phyloP scores from a whole-genome alignment of 176 grass and related monocot genomes.

The Aegilops longissima region DNA sequence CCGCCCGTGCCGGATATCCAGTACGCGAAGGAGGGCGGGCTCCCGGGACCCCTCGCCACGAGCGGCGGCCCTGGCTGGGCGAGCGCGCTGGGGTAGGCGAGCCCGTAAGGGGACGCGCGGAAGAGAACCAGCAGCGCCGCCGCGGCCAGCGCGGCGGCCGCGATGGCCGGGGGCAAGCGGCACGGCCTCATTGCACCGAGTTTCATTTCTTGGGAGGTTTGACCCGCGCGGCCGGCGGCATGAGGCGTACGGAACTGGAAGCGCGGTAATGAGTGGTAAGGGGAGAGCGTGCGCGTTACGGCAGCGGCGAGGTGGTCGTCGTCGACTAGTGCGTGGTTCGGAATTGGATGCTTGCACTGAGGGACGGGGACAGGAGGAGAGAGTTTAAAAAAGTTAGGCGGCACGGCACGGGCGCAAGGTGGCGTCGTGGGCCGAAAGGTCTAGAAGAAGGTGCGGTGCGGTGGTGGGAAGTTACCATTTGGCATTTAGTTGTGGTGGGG shows the following conservation, averaged over 20 bases:
- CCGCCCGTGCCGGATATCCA: constrained; percentile 62
- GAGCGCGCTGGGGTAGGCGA: neutral
- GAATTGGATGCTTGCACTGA: neutral
- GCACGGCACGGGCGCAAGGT: neutral
- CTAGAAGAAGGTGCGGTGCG: neutral
- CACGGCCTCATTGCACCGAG: neutral
- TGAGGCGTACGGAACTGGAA: neutral
- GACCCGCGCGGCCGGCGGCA: neutral
- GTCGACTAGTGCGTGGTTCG: neutral
- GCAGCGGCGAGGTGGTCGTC: neutral
- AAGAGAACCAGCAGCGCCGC: constrained; percentile 21
- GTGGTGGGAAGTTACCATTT: constrained; percentile 4
- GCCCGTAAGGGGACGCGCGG: neutral
- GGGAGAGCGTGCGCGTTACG: neutral
- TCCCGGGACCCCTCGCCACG: neutral
- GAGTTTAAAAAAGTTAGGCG: neutral
- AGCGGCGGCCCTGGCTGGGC: neutral
- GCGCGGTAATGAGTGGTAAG: neutral
- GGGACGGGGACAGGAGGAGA: neutral
- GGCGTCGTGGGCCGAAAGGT: neutral
- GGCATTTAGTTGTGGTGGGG: constrained; percentile 16
- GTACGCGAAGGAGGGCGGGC: constrained; percentile 51
- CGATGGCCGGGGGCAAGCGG: constrained; percentile 13
- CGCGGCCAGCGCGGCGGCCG: neutral
- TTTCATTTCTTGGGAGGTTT: neutral